These are phyloP conservation scores for Hyphopichia burtonii DNA, from an alignment of 1,139 yeast species.

Conservation along the genomic window DNA sequence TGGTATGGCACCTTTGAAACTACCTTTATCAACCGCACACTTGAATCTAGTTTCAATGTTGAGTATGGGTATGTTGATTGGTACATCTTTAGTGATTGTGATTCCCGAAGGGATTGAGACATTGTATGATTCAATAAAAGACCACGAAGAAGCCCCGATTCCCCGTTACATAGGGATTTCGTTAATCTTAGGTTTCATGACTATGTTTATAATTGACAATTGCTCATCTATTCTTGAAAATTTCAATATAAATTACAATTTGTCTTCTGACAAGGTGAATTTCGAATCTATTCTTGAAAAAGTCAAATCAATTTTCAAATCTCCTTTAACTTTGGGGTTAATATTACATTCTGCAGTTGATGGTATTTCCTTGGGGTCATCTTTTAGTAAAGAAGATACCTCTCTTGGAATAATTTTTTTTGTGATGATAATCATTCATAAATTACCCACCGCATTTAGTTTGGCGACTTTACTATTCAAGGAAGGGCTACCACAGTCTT, in stretches of 20 bases:
- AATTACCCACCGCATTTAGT: constrained; percentile 75
- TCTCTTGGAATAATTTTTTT: constrained; percentile 53
- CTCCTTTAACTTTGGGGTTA: constrained; percentile 59
- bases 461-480: constrained; percentile 56
- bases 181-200: constrained; percentile 48
- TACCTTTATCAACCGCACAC: constrained; percentile 15
- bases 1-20: constrained; percentile 31
- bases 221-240: constrained; percentile 9
- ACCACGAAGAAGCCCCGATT: constrained; percentile 16
- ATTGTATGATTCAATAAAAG: constrained; percentile 27
- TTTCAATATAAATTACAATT: constrained; percentile 1
- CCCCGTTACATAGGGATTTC: constrained; percentile 24
- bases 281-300: constrained; percentile 5
- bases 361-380: constrained; percentile 73
- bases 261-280: background rate
- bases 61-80: constrained; percentile 63
- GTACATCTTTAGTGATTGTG: constrained; percentile 63
- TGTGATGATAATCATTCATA: constrained; percentile 65
- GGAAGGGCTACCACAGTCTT: constrained; percentile 23
- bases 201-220: constrained; percentile 52
- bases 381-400: constrained; percentile 46
- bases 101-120: constrained; percentile 70
- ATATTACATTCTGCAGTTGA: constrained; percentile 69
- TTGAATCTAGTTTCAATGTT: constrained; percentile 37
- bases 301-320: constrained; percentile 20